These are phyloP conservation scores for Neoboletus brunneissimus DNA, from an alignment of 768 basidiomycete genomes.

Conservation along the genomic window DNA sequence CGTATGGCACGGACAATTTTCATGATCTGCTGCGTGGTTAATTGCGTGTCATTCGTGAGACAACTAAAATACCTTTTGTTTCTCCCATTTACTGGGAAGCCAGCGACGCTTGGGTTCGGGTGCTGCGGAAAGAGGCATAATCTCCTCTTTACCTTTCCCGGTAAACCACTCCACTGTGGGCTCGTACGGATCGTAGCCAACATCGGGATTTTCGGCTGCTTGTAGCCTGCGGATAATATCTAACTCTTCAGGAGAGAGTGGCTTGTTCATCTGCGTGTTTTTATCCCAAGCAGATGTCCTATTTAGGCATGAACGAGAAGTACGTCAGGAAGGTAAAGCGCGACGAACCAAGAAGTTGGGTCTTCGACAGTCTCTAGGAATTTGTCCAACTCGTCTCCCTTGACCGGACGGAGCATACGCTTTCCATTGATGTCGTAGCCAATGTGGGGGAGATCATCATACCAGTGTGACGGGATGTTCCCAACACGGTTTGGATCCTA, in stretches of 20 bases:
- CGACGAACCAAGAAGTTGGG: constrained; percentile 75
- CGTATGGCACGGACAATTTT: constrained; percentile 99
- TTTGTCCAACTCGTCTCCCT: constrained; percentile 95
- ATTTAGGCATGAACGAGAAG: constrained; percentile 1
- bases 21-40: constrained; percentile 69
- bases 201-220: constrained; percentile 87
- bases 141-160: constrained; percentile 89
- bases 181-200: constrained; percentile 87
- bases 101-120: constrained; percentile 96
- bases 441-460: constrained; percentile 98
- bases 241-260: constrained; percentile 84
- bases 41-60: background rate
- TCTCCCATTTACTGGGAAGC: constrained; percentile 99
- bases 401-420: constrained; percentile 88
- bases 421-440: constrained; percentile 96
- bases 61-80: constrained; percentile 74
- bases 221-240: constrained; percentile 94
- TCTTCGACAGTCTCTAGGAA: constrained; percentile 94
- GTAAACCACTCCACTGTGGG: constrained; percentile 97
- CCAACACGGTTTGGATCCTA: constrained; percentile 95
- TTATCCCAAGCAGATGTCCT: constrained; percentile 95
- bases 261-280: constrained; percentile 78
- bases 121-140: constrained; percentile 88
- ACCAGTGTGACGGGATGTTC: constrained; percentile 96
- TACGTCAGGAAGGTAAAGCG: background rate